Evolutionary conservation across 108 stramenopile species (phyloP).

Genomic region (Cyclotella kingstonii): DNA sequence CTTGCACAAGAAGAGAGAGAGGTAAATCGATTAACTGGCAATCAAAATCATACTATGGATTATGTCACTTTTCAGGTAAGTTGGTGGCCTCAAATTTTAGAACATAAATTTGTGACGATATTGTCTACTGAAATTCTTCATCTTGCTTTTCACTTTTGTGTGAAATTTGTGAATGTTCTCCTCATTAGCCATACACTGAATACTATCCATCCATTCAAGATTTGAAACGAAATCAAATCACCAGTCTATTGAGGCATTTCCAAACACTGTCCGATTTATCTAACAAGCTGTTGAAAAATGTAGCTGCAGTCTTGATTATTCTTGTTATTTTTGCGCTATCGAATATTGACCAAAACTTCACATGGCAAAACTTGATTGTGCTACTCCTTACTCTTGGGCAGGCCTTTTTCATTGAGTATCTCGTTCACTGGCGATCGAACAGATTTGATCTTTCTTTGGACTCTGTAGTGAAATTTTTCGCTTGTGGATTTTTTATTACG

Average conservation of each 20-base stretch:
- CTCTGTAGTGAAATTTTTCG: conserved; percentile 47
- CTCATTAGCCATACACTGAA: conserved; percentile 29
- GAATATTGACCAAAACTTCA: conserved; percentile 39
- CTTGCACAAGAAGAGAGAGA: conserved; percentile 47
- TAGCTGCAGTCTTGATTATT: conserved; percentile 18
- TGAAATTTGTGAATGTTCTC: no score
- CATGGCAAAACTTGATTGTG: conserved; percentile 32
- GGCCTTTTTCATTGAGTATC: conserved; percentile 46
- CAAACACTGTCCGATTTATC: conserved; percentile 29
- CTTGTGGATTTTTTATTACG: conserved; percentile 40
- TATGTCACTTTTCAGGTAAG: conserved; percentile 44
- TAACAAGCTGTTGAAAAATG: conserved; percentile 31
- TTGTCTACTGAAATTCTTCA: no score
- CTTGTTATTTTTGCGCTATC: conserved; percentile 31
- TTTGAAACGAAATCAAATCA: conserved; percentile 19
- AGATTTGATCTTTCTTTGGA: conserved; percentile 46
- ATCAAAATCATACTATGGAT: conserved; percentile 30
- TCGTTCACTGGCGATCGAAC: conserved; percentile 47
- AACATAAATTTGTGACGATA: no score
- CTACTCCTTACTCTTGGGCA: conserved; percentile 40
- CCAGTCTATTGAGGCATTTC: conserved; percentile 17
- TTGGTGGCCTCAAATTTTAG: no score
- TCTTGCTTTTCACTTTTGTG: no score
- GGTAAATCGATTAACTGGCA: conserved; percentile 32
- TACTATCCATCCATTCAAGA: conserved; percentile 40